Conservation (phyloP, 2,329 filamentous ascomycete species). For the Teratosphaeria gauchensis region DNA sequence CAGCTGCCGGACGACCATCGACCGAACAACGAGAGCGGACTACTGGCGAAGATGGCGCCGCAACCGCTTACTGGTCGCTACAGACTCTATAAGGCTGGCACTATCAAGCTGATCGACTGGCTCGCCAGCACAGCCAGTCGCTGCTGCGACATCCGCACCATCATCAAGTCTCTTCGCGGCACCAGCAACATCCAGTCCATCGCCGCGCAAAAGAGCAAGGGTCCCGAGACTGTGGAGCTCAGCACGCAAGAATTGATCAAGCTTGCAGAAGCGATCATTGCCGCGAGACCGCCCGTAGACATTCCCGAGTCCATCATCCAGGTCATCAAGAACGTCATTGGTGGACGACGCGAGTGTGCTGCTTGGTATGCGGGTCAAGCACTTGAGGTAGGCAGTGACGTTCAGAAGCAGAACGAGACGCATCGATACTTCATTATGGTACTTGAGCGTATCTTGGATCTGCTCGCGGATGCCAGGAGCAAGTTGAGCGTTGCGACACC, state of each 20-base stretch:
- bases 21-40: background rate
- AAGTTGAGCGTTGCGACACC: background rate
- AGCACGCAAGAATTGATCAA: constrained; percentile 3
- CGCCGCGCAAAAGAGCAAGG: no score
- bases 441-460: constrained; percentile 1
- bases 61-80: constrained; percentile 1
- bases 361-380: constrained; percentile 4
- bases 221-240: background rate
- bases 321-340: constrained; percentile 4
- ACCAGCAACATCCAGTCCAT: background rate
- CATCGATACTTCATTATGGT: constrained; percentile 8
- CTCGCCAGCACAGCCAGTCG: constrained; percentile 2
- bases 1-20: background rate
- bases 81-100: constrained; percentile 4
- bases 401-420: constrained; percentile 4
- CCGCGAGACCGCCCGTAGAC: background rate
- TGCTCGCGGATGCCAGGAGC: background rate
- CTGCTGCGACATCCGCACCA: constrained; percentile 3
- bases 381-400: background rate
- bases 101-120: constrained; percentile 3
- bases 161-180: constrained; percentile 1
- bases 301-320: constrained; percentile 2
- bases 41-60: background rate
- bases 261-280: constrained; percentile 5
- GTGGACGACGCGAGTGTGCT: constrained; percentile 1